Evolutionary conservation across 140 eudicot species (phyloP).

Genomic region (Oenanthe javanica): DNA sequence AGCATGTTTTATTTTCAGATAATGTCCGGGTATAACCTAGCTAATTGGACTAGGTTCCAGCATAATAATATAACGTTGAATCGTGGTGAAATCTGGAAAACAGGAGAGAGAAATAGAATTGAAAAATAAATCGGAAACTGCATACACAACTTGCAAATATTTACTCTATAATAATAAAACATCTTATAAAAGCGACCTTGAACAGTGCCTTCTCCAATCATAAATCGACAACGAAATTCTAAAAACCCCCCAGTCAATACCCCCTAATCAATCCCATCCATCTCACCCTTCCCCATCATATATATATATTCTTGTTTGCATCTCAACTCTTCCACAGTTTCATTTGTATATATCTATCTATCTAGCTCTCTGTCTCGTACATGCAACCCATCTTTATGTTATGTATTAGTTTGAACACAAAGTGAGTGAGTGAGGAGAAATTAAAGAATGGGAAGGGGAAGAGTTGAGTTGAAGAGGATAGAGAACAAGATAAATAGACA

Average conservation of each 20-base stretch:
- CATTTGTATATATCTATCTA: background rate
- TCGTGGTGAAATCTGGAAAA: too few species aligned
- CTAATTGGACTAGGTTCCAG: too few species aligned
- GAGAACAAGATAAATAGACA: slow-evolving; percentile 10
- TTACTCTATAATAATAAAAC: too few species aligned
- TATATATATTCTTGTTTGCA: too few species aligned
- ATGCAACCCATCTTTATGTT: background rate
- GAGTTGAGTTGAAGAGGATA: slow-evolving; percentile 5
- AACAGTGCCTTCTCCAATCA: slow-evolving; percentile 24
- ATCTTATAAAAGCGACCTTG: background rate
- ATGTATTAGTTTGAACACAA: background rate
- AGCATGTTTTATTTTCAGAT: too few species aligned
- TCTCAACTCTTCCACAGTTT: background rate
- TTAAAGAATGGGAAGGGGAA: slow-evolving; percentile 6
- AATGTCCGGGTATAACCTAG: too few species aligned
- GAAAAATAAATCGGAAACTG: too few species aligned
- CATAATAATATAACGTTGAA: too few species aligned
- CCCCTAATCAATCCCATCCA: slow-evolving; percentile 10
- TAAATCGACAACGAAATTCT: slow-evolving; percentile 21
- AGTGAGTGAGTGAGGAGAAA: background rate
- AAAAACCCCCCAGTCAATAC: slow-evolving; percentile 22
- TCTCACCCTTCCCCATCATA: background rate
- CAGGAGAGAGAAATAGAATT: too few species aligned
- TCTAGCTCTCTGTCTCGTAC: background rate
- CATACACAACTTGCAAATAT: too few species aligned